Conservation (phyloP, 345 rosid genomes). For the Syzygium aqueum region DNA sequence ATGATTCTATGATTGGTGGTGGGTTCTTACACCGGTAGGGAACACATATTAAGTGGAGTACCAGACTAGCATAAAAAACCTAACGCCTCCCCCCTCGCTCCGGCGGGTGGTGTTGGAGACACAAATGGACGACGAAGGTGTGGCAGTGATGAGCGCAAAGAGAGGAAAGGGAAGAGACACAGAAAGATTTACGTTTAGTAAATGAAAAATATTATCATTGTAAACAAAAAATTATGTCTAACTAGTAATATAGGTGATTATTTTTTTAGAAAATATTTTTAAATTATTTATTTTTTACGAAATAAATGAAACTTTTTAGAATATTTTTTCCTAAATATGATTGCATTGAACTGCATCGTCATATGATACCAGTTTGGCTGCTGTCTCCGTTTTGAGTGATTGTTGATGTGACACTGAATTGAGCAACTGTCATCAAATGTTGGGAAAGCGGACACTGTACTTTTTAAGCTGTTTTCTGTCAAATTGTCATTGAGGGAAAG, state of each 20-base stretch:
- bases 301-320: neutral
- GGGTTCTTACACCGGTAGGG: neutral
- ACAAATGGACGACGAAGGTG: neutral
- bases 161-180: neutral
- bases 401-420: neutral
- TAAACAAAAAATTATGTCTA: no score
- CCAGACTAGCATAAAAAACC: neutral
- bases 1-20: neutral
- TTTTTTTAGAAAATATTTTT: neutral
- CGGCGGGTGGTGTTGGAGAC: neutral
- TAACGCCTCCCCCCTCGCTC: neutral
- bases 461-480: neutral
- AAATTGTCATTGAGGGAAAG: neutral
- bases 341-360: neutral
- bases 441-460: neutral
- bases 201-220: no score
- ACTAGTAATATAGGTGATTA: rapidly evolving
- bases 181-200: neutral
- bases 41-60: neutral
- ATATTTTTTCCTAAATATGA: neutral
- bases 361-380: rapidly evolving
- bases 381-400: neutral
- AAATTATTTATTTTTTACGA: neutral
- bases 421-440: neutral
- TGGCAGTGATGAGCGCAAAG: neutral